These are phyloP conservation scores for Noccaea bulbosa DNA, from an alignment of 345 rosid species.

Conservation along the genomic window DNA sequence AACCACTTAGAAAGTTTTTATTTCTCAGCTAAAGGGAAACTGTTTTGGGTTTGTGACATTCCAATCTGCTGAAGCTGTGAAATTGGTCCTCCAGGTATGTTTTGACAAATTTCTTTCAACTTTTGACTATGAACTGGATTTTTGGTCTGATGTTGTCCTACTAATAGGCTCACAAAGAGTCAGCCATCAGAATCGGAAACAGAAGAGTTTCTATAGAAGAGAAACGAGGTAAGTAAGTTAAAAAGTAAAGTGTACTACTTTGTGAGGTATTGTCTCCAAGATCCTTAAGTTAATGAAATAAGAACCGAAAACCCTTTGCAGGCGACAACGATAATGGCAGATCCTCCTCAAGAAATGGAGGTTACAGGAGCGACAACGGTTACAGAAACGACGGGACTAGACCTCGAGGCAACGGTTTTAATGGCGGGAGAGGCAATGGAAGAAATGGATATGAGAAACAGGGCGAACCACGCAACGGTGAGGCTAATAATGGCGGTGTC, in stretches of 20 bases:
- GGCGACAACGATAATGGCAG: conserved; percentile 54
- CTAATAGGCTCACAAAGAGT: conserved; percentile 49
- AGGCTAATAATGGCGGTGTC: conserved; percentile 37
- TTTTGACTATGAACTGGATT: not conserved
- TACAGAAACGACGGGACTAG: conserved; percentile 56
- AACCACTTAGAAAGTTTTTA: not conserved
- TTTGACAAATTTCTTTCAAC: not conserved
- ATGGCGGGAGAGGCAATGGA: conserved; percentile 50
- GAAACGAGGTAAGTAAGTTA: conserved; percentile 70
- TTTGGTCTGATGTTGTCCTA: conserved; percentile 7
- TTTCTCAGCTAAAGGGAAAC: conserved; percentile 50
- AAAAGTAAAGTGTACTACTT: not conserved
- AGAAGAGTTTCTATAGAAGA: conserved; percentile 74
- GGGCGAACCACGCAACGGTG: conserved; percentile 43
- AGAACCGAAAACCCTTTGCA: conserved; percentile 36
- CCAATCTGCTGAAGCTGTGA: conserved; percentile 66
- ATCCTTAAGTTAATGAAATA: not conserved
- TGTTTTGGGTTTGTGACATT: conserved; percentile 89
- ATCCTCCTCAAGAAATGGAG: conserved; percentile 50
- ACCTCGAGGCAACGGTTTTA: conserved; percentile 52
- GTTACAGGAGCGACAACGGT: conserved; percentile 58
- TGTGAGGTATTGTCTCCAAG: conserved; percentile 12
- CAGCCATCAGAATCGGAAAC: conserved; percentile 59
- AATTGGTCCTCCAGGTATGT: conserved; percentile 64
- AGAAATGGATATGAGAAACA: conserved; percentile 55